These are phyloP conservation scores for Coemansia sp. DNA, from an alignment of 192 early-diverging fungal genomes.

Conservation along the genomic window DNA sequence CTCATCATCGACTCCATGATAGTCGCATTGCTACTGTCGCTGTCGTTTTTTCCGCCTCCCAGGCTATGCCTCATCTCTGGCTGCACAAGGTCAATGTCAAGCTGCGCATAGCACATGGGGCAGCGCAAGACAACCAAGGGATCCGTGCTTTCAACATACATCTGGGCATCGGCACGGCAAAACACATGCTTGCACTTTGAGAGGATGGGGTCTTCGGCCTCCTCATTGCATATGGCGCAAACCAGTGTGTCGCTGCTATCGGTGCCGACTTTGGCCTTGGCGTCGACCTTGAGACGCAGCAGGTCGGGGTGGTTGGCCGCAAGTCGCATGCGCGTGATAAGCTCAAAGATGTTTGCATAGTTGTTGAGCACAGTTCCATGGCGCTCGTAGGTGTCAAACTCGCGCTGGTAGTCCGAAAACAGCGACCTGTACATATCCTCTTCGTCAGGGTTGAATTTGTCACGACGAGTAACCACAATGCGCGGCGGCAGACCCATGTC, in stretches of 20 bases:
- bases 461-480: constrained; percentile 73
- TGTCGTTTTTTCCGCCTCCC: not conserved
- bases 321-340: constrained; percentile 84
- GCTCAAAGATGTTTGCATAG: constrained; percentile 92
- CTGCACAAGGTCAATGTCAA: constrained; percentile 76
- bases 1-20: constrained; percentile 49
- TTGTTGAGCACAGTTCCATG: constrained; percentile 84
- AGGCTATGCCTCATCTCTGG: constrained; percentile 23
- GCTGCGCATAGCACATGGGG: constrained; percentile 72
- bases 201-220: constrained; percentile 81
- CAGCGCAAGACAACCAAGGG: constrained; percentile 55
- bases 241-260: constrained; percentile 68
- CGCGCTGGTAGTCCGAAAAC: constrained; percentile 68
- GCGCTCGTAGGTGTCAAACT: constrained; percentile 79
- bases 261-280: constrained; percentile 28
- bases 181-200: constrained; percentile 87
- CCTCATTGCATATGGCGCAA: constrained; percentile 84
- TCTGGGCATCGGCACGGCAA: constrained; percentile 77
- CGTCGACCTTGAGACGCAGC: constrained; percentile 59
- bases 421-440: constrained; percentile 86
- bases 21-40: constrained; percentile 5
- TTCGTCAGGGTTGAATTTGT: constrained; percentile 85
- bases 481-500: constrained; percentile 87
- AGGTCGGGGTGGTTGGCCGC: constrained; percentile 88
- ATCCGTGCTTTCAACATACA: constrained; percentile 52